A percentile compares a stretch with the other conserved stretches of the same genome.
These are phyloP conservation scores for Kwoniella shivajii DNA, from an alignment of 1,284 basidiomycete species.

Conservation along the genomic window DNA sequence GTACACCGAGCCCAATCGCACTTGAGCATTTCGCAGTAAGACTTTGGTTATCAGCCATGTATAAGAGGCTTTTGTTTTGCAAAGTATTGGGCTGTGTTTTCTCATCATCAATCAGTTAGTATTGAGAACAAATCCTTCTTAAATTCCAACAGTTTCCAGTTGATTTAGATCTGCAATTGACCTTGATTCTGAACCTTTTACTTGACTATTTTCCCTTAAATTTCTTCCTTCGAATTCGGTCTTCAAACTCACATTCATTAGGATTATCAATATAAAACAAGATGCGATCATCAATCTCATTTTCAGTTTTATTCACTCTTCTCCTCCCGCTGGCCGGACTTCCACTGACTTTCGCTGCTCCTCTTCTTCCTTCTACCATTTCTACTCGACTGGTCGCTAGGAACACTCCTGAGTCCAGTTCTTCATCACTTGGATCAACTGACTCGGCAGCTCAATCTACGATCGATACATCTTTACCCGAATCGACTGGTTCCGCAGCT, in stretches of 20 bases:
- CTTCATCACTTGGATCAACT: background rate
- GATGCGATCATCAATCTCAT: slow-evolving; percentile 1
- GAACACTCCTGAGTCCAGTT: background rate
- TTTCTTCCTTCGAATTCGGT: background rate
- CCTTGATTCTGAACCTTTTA: background rate
- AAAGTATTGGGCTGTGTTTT: no score
- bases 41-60: no score
- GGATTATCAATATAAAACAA: no score
- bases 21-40: no score
- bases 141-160: no score
- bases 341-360: background rate
- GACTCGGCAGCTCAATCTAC: background rate
- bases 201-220: background rate
- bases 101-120: no score
- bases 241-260: background rate
- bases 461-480: background rate
- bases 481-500: background rate
- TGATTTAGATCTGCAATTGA: no score
- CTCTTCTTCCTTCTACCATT: background rate
- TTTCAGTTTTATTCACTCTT: slow-evolving; percentile 2
- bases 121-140: no score
- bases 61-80: no score
- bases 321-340: slow-evolving; percentile 5
- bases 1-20: no score
- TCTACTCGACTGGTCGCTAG: background rate